Evolutionary conservation across 2,329 filamentous ascomycete species (phyloP).

Genomic region (Penicillium italicum): DNA sequence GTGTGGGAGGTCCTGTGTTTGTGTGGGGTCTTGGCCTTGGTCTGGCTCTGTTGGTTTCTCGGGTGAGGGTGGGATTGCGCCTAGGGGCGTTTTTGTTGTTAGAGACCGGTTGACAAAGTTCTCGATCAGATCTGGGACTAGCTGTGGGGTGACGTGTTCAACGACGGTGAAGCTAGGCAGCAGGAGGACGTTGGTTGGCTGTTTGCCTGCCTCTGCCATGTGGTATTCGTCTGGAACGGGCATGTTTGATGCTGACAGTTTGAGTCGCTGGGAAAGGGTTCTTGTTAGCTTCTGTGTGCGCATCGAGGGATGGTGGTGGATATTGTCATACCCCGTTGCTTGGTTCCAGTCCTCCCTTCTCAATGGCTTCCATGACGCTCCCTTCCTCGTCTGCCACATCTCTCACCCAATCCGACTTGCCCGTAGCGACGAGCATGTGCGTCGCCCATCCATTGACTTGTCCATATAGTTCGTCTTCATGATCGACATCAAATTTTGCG

Average conservation of each 20-base stretch:
- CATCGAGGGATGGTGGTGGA: background rate
- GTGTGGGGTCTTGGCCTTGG: constrained; percentile 15
- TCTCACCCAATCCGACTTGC: constrained; percentile 89
- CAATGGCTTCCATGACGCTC: constrained; percentile 75
- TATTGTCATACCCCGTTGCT: constrained; percentile 40
- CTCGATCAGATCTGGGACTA: constrained; percentile 67
- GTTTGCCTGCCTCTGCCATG: constrained; percentile 51
- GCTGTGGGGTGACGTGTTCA: constrained; percentile 74
- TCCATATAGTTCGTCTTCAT: constrained; percentile 76
- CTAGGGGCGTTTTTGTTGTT: constrained; percentile 69
- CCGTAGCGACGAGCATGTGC: constrained; percentile 89
- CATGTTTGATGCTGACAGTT: constrained; percentile 90
- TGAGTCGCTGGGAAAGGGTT: constrained; percentile 60
- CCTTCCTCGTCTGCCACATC: constrained; percentile 85
- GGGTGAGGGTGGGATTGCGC: constrained; percentile 30
- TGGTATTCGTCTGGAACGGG: constrained; percentile 67
- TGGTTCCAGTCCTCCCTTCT: constrained; percentile 41
- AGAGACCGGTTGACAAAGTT: constrained; percentile 65
- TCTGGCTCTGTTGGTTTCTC: constrained; percentile 14
- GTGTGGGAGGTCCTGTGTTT: constrained; percentile 9
- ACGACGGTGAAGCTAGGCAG: constrained; percentile 80
- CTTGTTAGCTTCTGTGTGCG: constrained; percentile 3
- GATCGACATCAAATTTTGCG: constrained; percentile 67
- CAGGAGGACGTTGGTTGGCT: constrained; percentile 75
- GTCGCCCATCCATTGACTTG: constrained; percentile 82